phyloP scores from a whole-genome alignment of 2,329 filamentous ascomycete genomes.

The Diplodia mutila region DNA sequence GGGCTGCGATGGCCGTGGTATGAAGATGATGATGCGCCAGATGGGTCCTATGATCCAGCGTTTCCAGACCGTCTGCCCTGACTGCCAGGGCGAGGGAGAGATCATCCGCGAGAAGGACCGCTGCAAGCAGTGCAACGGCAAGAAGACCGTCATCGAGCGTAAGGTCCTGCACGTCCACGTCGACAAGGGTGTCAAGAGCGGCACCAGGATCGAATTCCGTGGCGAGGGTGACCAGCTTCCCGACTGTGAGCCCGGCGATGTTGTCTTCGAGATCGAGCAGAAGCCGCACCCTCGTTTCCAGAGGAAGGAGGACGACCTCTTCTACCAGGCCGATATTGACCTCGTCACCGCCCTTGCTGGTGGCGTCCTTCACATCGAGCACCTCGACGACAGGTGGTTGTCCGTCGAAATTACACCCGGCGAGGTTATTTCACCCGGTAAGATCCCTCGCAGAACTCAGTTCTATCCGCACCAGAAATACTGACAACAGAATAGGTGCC shows the following conservation, averaged over 20 bases:
- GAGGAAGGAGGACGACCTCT: constrained; percentile 92
- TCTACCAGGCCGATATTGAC: constrained; percentile 94
- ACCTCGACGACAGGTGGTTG: constrained; percentile 96
- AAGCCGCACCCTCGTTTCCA: constrained; percentile 97
- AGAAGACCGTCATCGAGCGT: constrained; percentile 96
- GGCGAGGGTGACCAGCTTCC: constrained; percentile 97
- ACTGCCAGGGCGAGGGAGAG: constrained; percentile 97
- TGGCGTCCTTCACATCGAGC: constrained; percentile 88
- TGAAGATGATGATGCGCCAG: constrained; percentile 99
- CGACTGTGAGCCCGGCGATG: constrained; percentile 89
- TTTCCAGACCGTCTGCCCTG: constrained; percentile 98
- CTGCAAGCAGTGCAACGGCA: constrained; percentile 94
- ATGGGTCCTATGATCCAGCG: constrained; percentile 99
- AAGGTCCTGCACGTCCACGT: constrained; percentile 99
- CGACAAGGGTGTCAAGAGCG: constrained; percentile 89
- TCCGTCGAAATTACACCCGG: constrained; percentile 90
- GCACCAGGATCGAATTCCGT: constrained; percentile 95
- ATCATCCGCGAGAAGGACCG: constrained; percentile 95
- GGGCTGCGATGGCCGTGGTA: constrained; percentile 90
- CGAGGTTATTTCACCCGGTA: constrained; percentile 92
- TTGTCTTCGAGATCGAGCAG: constrained; percentile 98
- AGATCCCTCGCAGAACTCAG: constrained; percentile 40
- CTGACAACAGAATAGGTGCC: constrained; percentile 60
- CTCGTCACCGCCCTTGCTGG: constrained; percentile 92
- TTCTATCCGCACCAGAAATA: not conserved